Evolutionary conservation across 169 alveolate species (phyloP).

Genomic region (Besnoitia besnoiti): DNA sequence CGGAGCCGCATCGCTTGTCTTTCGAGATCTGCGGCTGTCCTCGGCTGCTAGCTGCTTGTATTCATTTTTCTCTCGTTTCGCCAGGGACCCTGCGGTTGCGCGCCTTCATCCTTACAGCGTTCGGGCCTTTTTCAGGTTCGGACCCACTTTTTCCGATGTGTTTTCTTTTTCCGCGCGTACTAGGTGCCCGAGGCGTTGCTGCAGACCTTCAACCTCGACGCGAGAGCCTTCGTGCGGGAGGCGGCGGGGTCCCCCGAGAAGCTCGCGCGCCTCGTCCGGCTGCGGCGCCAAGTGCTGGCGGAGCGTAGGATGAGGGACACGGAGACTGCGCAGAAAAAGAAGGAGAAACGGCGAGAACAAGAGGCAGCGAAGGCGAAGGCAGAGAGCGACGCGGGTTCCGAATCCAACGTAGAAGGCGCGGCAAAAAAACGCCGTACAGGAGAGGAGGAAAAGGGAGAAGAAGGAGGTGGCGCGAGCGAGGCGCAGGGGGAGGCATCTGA

Average conservation of each 20-base stretch:
- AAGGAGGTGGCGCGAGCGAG: too few species aligned
- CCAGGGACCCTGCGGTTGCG: too few species aligned
- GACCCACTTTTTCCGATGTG: background rate
- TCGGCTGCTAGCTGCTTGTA: too few species aligned
- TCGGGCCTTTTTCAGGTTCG: too few species aligned
- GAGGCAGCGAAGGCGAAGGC: background rate
- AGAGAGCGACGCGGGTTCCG: background rate
- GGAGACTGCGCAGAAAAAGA: background rate
- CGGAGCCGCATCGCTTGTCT: too few species aligned
- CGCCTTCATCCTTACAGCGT: too few species aligned
- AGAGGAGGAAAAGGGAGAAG: too few species aligned
- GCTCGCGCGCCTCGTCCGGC: background rate
- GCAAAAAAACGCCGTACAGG: background rate
- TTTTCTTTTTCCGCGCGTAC: background rate
- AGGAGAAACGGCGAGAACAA: constrained; percentile 37
- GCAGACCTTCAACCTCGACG: constrained; percentile 82
- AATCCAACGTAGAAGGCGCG: background rate
- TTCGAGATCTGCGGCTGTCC: too few species aligned
- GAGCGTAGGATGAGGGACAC: background rate
- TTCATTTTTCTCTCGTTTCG: too few species aligned
- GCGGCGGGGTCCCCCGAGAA: constrained; percentile 49
- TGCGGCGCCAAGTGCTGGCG: background rate
- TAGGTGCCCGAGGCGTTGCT: background rate
- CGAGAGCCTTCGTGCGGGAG: constrained; percentile 79
- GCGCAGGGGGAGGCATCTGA: too few species aligned